A percentile compares a stretch with the other conserved stretches of the same genome.
Evolutionary conservation across 345 rosid genomes (phyloP).

Genomic region (Arabis alpina): DNA sequence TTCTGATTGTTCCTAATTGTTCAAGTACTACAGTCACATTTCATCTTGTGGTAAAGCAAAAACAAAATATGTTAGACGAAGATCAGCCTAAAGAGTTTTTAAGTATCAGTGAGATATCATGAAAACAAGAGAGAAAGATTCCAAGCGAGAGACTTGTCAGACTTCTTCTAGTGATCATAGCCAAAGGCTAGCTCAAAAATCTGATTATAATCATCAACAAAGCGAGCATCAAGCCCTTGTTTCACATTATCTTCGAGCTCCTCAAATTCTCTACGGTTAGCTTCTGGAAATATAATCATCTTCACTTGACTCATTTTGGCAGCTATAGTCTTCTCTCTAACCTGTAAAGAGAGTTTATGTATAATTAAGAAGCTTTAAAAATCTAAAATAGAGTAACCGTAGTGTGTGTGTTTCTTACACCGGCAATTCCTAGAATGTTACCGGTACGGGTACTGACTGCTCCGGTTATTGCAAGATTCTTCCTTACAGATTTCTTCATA

Average conservation of each 20-base stretch:
- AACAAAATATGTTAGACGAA: too few relatives aligned
- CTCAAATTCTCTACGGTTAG: conserved; percentile 75
- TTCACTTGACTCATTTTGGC: conserved; percentile 80
- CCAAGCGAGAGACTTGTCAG: too few relatives aligned
- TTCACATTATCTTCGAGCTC: conserved; percentile 51
- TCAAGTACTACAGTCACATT: too few relatives aligned
- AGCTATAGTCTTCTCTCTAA: conserved; percentile 90
- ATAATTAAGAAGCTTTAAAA: background rate
- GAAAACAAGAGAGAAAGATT: too few relatives aligned
- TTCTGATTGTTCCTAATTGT: too few relatives aligned
- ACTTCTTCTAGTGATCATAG: too few relatives aligned
- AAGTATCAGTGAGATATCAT: too few relatives aligned
- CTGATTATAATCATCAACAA: too few relatives aligned
- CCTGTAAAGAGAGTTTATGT: conserved; percentile 47
- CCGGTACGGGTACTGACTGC: conserved; percentile 78
- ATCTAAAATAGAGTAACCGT: background rate
- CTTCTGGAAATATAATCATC: conserved; percentile 77
- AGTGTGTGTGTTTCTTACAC: conserved; percentile 55
- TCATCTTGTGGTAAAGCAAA: too few relatives aligned
- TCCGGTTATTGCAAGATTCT: conserved; percentile 97
- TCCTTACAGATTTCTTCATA: conserved; percentile 66
- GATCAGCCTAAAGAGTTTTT: too few relatives aligned
- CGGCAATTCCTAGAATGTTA: conserved; percentile 83
- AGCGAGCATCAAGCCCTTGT: too few relatives aligned
- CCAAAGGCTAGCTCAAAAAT: too few relatives aligned